Conservation (phyloP, 768 basidiomycete species). For the Termitomyces titanicus region DNA sequence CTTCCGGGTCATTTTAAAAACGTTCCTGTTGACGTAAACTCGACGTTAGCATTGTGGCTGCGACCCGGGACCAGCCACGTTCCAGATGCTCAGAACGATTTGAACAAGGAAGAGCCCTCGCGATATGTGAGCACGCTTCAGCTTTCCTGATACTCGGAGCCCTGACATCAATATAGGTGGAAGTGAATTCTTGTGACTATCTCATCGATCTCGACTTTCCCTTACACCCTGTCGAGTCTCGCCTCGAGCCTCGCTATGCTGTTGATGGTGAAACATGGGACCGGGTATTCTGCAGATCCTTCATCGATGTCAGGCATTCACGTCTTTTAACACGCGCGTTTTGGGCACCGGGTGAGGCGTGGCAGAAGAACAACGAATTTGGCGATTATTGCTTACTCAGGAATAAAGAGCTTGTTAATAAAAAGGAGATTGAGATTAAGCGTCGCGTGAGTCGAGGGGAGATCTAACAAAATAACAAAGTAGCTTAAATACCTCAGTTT, state of each 20-base stretch:
- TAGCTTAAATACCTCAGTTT: no score
- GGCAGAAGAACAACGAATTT: conserved; percentile 69
- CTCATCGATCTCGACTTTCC: conserved; percentile 91
- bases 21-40: conserved; percentile 23
- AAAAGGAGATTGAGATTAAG: conserved; percentile 30
- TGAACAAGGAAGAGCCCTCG: conserved; percentile 74
- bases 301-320: conserved; percentile 81
- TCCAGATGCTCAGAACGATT: conserved; percentile 76
- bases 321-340: conserved; percentile 68
- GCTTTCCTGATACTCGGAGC: conserved; percentile 1
- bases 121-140: conserved; percentile 59
- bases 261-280: conserved; percentile 71
- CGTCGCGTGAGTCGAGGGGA: conserved; percentile 12
- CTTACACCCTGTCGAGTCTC: conserved; percentile 47
- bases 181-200: conserved; percentile 77
- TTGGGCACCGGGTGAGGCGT: conserved; percentile 71
- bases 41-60: conserved; percentile 40
- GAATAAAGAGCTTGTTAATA: conserved; percentile 42
- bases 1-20: conserved; percentile 79
- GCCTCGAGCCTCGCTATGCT: conserved; percentile 79
- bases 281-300: conserved; percentile 72
- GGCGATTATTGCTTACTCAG: conserved; percentile 91
- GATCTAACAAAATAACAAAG: not conserved
- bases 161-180: conserved; percentile 44
- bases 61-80: conserved; percentile 59